Evolutionary conservation across 441 rosid species (phyloP).

Genomic region (Pelargonium cotyledonis): DNA sequence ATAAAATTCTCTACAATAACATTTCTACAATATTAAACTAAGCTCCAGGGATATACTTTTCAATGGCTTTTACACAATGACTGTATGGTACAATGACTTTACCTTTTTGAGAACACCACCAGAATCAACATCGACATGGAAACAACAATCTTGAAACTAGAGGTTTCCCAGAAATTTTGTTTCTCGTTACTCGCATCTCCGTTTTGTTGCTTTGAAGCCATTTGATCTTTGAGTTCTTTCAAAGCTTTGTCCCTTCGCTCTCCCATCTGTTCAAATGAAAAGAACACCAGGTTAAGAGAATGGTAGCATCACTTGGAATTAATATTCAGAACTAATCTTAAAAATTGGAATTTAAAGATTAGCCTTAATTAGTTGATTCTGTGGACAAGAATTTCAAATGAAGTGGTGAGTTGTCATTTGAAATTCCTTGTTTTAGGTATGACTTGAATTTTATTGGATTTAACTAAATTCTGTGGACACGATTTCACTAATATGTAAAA

Average conservation of each 20-base stretch:
- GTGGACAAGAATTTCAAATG: neutral
- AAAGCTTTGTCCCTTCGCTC: slow-evolving; percentile 76
- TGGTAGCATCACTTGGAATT: neutral
- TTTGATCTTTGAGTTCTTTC: slow-evolving; percentile 61
- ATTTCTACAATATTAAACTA: too few species aligned
- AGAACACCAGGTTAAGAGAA: neutral
- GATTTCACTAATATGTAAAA: neutral
- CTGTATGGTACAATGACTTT: neutral
- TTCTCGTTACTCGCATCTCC: slow-evolving; percentile 28
- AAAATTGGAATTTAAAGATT: too few species aligned
- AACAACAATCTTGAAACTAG: slow-evolving; percentile 71
- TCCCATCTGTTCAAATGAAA: slow-evolving; percentile 51
- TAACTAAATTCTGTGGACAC: neutral
- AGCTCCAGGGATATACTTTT: neutral
- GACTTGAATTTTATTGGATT: neutral
- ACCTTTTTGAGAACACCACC: slow-evolving; percentile 53
- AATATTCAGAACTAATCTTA: neutral
- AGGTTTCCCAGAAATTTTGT: slow-evolving; percentile 75
- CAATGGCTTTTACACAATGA: neutral
- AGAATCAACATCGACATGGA: slow-evolving; percentile 86
- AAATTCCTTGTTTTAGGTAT: neutral
- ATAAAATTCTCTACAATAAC: too few species aligned
- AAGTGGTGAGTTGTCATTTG: neutral
- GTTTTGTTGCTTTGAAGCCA: slow-evolving; percentile 44
- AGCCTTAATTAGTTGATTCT: too few species aligned